phyloP scores from a whole-genome alignment of 345 rosid species.

The Noccaea caerulescens region DNA sequence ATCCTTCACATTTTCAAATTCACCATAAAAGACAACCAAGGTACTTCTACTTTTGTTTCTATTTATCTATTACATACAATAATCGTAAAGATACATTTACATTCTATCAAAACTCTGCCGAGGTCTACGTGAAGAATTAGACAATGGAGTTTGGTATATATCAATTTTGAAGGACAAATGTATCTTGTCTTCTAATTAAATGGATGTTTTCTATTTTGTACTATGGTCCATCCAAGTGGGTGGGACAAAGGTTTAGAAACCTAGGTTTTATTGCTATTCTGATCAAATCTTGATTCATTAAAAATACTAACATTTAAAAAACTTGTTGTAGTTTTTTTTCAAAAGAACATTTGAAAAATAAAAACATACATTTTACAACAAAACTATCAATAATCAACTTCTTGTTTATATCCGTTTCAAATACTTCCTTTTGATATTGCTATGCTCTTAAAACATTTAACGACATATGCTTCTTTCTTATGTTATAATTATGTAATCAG shows the following conservation, averaged over 20 bases:
- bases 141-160: slow-evolving; percentile 38
- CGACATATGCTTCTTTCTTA: not conserved
- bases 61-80: not conserved
- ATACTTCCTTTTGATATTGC: not conserved
- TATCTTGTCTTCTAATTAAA: slow-evolving; percentile 30
- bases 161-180: slow-evolving; percentile 29
- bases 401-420: not conserved
- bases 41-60: slow-evolving; percentile 15
- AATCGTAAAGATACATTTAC: slow-evolving; percentile 2
- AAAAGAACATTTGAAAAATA: not conserved
- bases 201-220: slow-evolving; percentile 25
- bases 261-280: not conserved
- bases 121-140: slow-evolving; percentile 16
- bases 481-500: not conserved
- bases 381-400: not conserved
- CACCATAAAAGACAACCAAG: slow-evolving; percentile 28
- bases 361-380: not conserved
- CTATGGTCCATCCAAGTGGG: slow-evolving; percentile 18
- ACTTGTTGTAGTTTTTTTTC: no score
- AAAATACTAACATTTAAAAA: no score
- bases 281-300: not conserved
- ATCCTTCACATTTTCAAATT: slow-evolving; percentile 28
- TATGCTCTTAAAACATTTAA: not conserved
- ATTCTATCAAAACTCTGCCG: slow-evolving; percentile 5
- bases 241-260: slow-evolving; percentile 16